Evolutionary conservation across 148 eudicot species (phyloP).

Genomic region (Rhododendron henanense): DNA sequence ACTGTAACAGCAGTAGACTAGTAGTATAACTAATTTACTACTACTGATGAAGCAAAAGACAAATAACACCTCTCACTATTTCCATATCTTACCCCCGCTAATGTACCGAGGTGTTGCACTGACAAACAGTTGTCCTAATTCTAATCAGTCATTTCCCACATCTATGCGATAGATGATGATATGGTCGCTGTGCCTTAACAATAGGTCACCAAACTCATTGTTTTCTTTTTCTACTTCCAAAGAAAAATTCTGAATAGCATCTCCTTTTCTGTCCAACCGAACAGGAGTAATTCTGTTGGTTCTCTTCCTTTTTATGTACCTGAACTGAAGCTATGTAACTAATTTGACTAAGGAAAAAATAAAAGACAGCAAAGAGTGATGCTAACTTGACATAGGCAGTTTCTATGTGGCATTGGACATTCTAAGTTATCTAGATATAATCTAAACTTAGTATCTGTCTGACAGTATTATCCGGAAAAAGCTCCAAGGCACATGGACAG

Average conservation of each 20-base stretch:
- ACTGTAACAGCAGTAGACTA: not conserved
- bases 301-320: not conserved
- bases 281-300: not conserved
- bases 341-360: not conserved
- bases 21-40: not conserved
- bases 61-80: not conserved
- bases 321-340: not conserved
- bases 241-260: not conserved
- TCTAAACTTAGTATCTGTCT: not conserved
- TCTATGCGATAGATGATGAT: not conserved
- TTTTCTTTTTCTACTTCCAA: not conserved
- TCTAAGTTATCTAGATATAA: not conserved
- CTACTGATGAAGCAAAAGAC: conserved; percentile 5
- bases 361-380: not conserved
- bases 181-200: not conserved
- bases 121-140: not conserved
- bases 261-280: not conserved
- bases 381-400: not conserved
- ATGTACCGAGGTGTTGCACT: not conserved
- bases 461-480: not conserved
- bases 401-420: not conserved
- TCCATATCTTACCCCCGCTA: not conserved
- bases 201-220: not conserved
- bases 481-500: not conserved
- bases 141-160: not conserved